Percentiles rank a stretch among this genome's conserved stretches.
phyloP scores from a whole-genome alignment of 2,329 filamentous ascomycete species.

The Anthostomella pinea region DNA sequence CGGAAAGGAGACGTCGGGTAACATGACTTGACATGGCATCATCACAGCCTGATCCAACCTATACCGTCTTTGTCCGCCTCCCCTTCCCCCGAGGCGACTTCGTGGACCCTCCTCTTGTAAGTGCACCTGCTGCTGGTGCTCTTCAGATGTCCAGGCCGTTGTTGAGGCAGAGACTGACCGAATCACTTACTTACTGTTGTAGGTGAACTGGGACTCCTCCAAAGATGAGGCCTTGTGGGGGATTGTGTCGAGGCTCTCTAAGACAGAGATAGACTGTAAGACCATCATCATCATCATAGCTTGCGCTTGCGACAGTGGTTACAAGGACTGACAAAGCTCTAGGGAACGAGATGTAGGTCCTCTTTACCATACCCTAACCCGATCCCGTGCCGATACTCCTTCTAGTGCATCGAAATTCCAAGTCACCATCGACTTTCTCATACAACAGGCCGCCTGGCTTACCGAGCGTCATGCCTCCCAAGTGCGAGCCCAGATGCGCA shows the following conservation, averaged over 20 bases:
- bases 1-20: constrained; percentile 14
- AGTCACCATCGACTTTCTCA: constrained; percentile 81
- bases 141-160: too few relatives aligned
- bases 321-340: constrained; percentile 5
- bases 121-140: constrained; percentile 25
- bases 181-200: not conserved
- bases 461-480: constrained; percentile 89
- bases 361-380: constrained; percentile 5
- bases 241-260: constrained; percentile 76
- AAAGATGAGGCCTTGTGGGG: constrained; percentile 92
- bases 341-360: constrained; percentile 75
- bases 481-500: constrained; percentile 85
- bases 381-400: constrained; percentile 40
- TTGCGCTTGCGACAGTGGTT: too few relatives aligned
- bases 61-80: constrained; percentile 83
- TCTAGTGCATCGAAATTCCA: constrained; percentile 71
- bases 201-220: constrained; percentile 83
- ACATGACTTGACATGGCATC: constrained; percentile 26
- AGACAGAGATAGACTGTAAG: constrained; percentile 84
- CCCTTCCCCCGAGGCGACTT: constrained; percentile 86
- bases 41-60: constrained; percentile 48
- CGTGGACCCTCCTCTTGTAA: constrained; percentile 81
- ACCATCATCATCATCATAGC: too few relatives aligned
- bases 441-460: constrained; percentile 91
- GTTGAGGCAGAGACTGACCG: too few relatives aligned